These are phyloP conservation scores for Melaleuca quinquenervia DNA, from an alignment of 345 rosid species.

Conservation along the genomic window DNA sequence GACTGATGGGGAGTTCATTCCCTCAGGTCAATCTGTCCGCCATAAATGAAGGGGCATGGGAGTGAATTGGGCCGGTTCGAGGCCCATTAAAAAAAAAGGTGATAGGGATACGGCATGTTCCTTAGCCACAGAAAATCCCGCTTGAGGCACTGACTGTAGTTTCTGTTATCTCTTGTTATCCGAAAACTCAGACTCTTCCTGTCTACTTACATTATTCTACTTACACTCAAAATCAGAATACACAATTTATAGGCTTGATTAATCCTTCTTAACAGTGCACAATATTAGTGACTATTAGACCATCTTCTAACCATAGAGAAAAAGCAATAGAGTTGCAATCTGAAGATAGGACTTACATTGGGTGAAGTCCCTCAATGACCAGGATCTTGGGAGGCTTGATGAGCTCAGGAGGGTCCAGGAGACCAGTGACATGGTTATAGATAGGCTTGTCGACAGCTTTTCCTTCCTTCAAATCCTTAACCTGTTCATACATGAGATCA, in stretches of 20 bases:
- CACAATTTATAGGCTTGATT: background rate
- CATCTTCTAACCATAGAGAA: background rate
- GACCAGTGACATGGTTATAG: constrained; percentile 88
- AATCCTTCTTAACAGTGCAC: background rate
- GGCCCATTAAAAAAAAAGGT: background rate
- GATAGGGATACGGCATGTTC: background rate
- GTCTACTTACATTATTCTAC: background rate
- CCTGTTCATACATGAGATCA: constrained; percentile 95
- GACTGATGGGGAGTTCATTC: background rate
- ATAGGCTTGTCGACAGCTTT: constrained; percentile 79
- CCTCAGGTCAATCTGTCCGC: background rate
- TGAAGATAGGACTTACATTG: constrained; percentile 53
- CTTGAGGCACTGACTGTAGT: background rate
- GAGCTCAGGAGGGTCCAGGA: constrained; percentile 86
- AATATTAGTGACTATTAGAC: background rate
- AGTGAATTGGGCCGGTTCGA: background rate
- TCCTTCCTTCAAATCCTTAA: constrained; percentile 77
- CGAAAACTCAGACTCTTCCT: background rate
- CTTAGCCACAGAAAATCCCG: background rate
- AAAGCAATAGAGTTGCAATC: background rate
- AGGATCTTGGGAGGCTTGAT: constrained; percentile 93
- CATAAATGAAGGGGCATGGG: background rate
- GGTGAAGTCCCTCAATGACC: constrained; percentile 96
- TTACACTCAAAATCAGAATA: background rate
- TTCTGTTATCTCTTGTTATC: background rate